Evolutionary conservation across 139 green algal genomes (phyloP).

Genomic region (Chlorella sp.): DNA sequence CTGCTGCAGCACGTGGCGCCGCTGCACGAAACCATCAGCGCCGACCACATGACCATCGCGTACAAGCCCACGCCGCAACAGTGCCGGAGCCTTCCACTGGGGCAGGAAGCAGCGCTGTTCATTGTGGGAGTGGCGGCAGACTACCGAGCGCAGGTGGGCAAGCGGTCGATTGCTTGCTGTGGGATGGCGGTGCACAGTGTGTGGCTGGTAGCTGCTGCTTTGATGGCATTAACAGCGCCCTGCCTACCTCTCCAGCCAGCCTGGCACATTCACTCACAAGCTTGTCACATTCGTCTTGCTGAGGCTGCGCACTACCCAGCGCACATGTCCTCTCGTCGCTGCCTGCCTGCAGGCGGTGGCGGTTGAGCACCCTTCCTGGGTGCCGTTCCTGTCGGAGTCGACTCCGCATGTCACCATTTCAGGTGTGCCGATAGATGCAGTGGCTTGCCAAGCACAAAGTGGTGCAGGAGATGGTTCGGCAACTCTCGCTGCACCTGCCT

Average conservation of each 20-base stretch:
- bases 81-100: constrained; percentile 18
- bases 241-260: too few species aligned
- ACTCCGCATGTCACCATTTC: constrained; percentile 37
- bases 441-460: too few species aligned
- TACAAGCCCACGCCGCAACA: constrained; percentile 13
- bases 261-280: too few species aligned
- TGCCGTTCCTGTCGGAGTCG: constrained; percentile 18
- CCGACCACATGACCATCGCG: constrained; percentile 37
- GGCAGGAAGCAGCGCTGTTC: constrained; percentile 17
- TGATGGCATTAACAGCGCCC: too few species aligned
- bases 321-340: too few species aligned
- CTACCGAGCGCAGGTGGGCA: constrained; percentile 33
- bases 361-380: constrained; percentile 39
- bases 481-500: too few species aligned
- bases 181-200: too few species aligned
- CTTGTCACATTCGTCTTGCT: too few species aligned
- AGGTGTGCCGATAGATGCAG: background rate
- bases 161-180: background rate
- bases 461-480: too few species aligned
- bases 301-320: too few species aligned
- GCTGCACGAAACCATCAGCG: constrained; percentile 25
- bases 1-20: constrained; percentile 30
- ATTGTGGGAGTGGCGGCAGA: constrained; percentile 29
- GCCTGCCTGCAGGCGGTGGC: constrained; percentile 20
- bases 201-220: background rate